Conservation (phyloP, 352 stramenopile genomes). For the Phytophthora litchii region DNA sequence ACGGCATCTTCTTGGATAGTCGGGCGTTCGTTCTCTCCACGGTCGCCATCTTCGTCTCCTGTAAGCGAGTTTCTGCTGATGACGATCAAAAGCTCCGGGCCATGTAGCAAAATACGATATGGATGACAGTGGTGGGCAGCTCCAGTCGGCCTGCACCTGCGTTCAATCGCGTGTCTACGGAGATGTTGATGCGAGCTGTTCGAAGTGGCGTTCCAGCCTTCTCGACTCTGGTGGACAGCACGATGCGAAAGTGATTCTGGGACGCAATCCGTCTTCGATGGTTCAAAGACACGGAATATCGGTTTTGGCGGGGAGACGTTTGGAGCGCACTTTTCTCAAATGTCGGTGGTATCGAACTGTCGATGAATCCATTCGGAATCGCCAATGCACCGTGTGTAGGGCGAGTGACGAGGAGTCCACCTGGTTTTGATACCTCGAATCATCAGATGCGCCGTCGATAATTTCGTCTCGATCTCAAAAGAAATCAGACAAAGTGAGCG, state of each 20-base stretch:
- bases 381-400: background rate
- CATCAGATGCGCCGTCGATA: slow-evolving; percentile 9
- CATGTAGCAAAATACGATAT: slow-evolving; percentile 27
- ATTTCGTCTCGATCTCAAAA: slow-evolving; percentile 5
- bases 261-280: slow-evolving; percentile 12
- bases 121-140: background rate
- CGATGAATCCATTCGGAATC: background rate
- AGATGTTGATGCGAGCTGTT: slow-evolving; percentile 9
- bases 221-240: slow-evolving; percentile 17
- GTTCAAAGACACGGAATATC: slow-evolving; percentile 25
- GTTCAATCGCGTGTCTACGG: slow-evolving; percentile 14
- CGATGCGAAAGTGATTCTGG: slow-evolving; percentile 30
- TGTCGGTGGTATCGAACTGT: background rate
- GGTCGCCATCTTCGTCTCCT: slow-evolving; percentile 20
- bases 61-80: background rate
- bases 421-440: background rate
- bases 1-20: slow-evolving; percentile 60
- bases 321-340: background rate
- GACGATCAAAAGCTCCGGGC: slow-evolving; percentile 2
- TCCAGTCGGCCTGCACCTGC: background rate
- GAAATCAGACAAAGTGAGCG: no score
- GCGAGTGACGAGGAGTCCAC: background rate
- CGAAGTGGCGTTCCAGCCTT: background rate
- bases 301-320: slow-evolving; percentile 6
- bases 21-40: slow-evolving; percentile 25